Evolutionary conservation across 306 rosid species (phyloP).

Genomic region (Chamaecrista fasciculata): DNA sequence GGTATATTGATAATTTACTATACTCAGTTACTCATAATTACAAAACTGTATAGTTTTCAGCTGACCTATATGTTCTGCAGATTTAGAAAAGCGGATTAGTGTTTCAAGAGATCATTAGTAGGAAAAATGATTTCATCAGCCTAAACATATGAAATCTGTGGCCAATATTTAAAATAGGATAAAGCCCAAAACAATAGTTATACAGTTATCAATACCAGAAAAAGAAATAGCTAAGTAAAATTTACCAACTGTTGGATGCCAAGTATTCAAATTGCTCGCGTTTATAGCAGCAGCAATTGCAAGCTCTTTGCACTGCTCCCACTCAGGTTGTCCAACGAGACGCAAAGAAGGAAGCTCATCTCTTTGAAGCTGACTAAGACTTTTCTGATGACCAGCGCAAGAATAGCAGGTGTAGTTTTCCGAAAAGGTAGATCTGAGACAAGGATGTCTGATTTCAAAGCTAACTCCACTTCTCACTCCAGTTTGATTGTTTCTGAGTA

Average conservation of each 20-base stretch:
- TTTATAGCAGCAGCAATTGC: slow-evolving; percentile 68
- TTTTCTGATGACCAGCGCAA: slow-evolving; percentile 39
- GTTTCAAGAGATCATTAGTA: background rate
- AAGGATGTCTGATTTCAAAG: slow-evolving; percentile 62
- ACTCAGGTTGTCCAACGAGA: slow-evolving; percentile 61
- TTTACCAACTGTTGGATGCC: slow-evolving; percentile 34
- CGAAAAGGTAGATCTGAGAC: slow-evolving; percentile 47
- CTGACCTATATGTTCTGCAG: background rate
- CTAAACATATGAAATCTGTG: background rate
- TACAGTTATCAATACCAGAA: slow-evolving; percentile 38
- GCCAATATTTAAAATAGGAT: background rate
- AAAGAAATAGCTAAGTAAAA: slow-evolving; percentile 34
- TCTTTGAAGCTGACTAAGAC: slow-evolving; percentile 28
- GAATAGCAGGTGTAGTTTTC: slow-evolving; percentile 60
- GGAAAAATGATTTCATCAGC: background rate
- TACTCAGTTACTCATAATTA: background rate
- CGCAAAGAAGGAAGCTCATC: slow-evolving; percentile 39
- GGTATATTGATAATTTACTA: background rate
- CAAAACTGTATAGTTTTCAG: background rate
- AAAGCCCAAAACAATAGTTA: slow-evolving; percentile 12
- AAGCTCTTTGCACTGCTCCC: slow-evolving; percentile 66
- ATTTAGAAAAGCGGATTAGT: background rate
- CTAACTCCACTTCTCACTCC: slow-evolving; percentile 23
- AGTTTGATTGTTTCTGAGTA: slow-evolving; percentile 43
- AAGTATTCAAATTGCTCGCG: slow-evolving; percentile 44